Evolutionary conservation across 1,139 yeast species (phyloP).

Genomic region (Magnusiomyces ingens): DNA sequence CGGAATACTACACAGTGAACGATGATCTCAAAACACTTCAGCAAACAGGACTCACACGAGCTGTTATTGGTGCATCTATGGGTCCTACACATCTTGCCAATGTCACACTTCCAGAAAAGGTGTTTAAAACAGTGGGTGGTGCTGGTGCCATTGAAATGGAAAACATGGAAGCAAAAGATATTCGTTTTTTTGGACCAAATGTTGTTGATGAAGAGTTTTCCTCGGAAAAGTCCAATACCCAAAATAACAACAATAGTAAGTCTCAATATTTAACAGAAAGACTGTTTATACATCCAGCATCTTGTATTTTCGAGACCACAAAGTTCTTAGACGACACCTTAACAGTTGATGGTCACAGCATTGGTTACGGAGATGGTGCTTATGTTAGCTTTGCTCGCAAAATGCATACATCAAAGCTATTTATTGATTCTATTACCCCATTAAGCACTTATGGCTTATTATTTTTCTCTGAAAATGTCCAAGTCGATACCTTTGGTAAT

Average conservation of each 20-base stretch:
- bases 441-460: conserved; percentile 62
- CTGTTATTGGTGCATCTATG: conserved; percentile 71
- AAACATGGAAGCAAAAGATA: conserved; percentile 63
- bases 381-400: conserved; percentile 33
- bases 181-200: conserved; percentile 45
- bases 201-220: not conserved
- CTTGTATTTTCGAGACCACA: conserved; percentile 50
- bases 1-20: conserved; percentile 6
- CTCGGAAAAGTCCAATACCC: not conserved
- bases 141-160: conserved; percentile 80
- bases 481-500: conserved; percentile 53
- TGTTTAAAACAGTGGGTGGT: conserved; percentile 54
- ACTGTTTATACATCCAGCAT: conserved; percentile 80
- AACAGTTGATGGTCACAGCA: not conserved
- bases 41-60: conserved; percentile 41
- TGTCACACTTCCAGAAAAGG: conserved; percentile 76
- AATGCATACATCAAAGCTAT: conserved; percentile 57
- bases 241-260: not conserved
- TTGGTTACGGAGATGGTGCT: conserved; percentile 21
- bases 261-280: conserved; percentile 31
- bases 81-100: conserved; percentile 71
- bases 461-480: conserved; percentile 69
- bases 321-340: conserved; percentile 21
- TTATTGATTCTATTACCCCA: conserved; percentile 72
- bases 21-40: conserved; percentile 5